Conservation (phyloP, 1,284 basidiomycete species). For the Xanthoconium separans region DNA sequence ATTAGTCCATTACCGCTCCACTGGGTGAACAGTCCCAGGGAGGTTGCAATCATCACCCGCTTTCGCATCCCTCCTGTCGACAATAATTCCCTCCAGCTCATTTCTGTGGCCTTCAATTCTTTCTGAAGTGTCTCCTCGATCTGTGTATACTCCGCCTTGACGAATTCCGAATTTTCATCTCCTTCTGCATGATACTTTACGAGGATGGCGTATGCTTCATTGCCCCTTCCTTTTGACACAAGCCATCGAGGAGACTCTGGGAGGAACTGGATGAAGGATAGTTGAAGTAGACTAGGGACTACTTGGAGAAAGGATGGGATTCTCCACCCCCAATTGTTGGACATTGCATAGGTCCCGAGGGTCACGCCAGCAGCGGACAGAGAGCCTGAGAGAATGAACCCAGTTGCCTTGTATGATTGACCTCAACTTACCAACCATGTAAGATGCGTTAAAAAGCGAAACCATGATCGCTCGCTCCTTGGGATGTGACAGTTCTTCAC, state of each 20-base stretch:
- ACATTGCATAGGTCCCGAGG: slow-evolving; percentile 48
- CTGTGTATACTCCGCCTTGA: slow-evolving; percentile 16
- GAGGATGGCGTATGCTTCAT: slow-evolving; percentile 34
- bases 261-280: slow-evolving; percentile 47
- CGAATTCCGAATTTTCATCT: slow-evolving; percentile 16
- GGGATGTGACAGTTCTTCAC: slow-evolving; percentile 25
- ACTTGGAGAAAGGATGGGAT: slow-evolving; percentile 41
- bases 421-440: slow-evolving; percentile 8
- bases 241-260: slow-evolving; percentile 66
- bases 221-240: slow-evolving; percentile 49
- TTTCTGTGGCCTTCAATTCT: background rate
- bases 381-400: slow-evolving; percentile 7
- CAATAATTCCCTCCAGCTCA: background rate
- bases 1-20: slow-evolving; percentile 28
- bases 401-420: background rate
- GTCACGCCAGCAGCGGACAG: slow-evolving; percentile 34
- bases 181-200: slow-evolving; percentile 23
- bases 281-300: background rate
- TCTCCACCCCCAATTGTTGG: slow-evolving; percentile 53
- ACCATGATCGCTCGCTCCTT: slow-evolving; percentile 20
- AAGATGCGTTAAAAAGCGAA: slow-evolving; percentile 8
- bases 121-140: slow-evolving; percentile 30
- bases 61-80: slow-evolving; percentile 8
- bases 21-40: slow-evolving; percentile 48
- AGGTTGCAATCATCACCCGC: slow-evolving; percentile 1